These are phyloP conservation scores for Aspergillus aculeatinus DNA, from an alignment of 2,329 filamentous ascomycete genomes.

Conservation along the genomic window DNA sequence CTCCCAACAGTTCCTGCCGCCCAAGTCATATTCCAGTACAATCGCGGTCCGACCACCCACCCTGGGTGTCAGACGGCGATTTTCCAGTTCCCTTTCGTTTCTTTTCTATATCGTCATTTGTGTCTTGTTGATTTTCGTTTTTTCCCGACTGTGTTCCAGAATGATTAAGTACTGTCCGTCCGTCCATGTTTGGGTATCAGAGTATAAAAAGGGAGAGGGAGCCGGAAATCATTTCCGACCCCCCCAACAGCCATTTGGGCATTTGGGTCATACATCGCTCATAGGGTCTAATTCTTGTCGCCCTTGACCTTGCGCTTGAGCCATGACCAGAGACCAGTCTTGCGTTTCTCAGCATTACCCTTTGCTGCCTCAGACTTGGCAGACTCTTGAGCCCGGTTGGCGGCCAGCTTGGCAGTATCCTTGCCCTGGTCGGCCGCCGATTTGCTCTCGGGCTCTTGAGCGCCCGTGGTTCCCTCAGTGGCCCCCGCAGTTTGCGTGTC, in stretches of 20 bases:
- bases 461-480: slow-evolving; percentile 9
- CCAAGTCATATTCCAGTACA: slow-evolving; percentile 17
- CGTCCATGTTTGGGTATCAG: slow-evolving; percentile 19
- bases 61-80: background rate
- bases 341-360: slow-evolving; percentile 23
- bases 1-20: slow-evolving; percentile 9
- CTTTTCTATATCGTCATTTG: slow-evolving; percentile 4
- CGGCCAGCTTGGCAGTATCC: slow-evolving; percentile 12
- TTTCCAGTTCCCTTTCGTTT: background rate
- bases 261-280: background rate
- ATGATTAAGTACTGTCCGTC: slow-evolving; percentile 1
- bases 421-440: slow-evolving; percentile 15
- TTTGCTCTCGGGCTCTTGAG: slow-evolving; percentile 24
- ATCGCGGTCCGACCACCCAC: slow-evolving; percentile 2
- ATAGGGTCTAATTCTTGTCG: slow-evolving; percentile 1
- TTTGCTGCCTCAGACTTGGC: slow-evolving; percentile 13
- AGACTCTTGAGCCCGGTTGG: slow-evolving; percentile 8
- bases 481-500: slow-evolving; percentile 4
- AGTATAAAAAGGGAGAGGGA: background rate
- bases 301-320: slow-evolving; percentile 32
- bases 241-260: background rate
- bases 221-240: background rate
- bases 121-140: slow-evolving; percentile 2
- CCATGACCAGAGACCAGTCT: slow-evolving; percentile 29
- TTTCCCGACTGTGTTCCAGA: background rate